phyloP scores from a whole-genome alignment of 208 protist genomes.

The Trypanosoma brucei region DNA sequence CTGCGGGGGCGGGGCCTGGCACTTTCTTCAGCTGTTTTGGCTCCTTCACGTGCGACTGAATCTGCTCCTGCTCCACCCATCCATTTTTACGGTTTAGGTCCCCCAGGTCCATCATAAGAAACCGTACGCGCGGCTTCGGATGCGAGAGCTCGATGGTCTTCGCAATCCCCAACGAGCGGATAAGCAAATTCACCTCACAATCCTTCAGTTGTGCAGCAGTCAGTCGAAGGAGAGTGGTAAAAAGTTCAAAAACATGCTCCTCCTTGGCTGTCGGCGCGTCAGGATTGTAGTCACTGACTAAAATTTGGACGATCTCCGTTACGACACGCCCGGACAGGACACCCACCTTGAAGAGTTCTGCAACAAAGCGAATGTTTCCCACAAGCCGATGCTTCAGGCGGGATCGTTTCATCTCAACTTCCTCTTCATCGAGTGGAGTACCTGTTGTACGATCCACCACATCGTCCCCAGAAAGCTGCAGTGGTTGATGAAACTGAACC shows the following conservation, averaged over 20 bases:
- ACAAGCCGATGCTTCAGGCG: conserved; percentile 72
- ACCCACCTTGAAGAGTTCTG: conserved; percentile 73
- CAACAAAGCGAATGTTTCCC: conserved; percentile 84
- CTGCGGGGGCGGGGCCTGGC: neutral
- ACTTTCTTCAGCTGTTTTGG: neutral
- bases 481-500: conserved; percentile 58
- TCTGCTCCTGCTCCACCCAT: conserved; percentile 37
- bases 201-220: conserved; percentile 37
- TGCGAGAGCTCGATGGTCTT: conserved; percentile 59
- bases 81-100: conserved; percentile 47
- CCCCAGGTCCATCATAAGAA: conserved; percentile 79
- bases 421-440: conserved; percentile 51
- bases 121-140: conserved; percentile 58
- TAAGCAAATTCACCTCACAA: conserved; percentile 30
- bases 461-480: conserved; percentile 66
- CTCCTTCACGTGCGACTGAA: conserved; percentile 18
- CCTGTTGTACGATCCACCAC: conserved; percentile 67
- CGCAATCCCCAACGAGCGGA: conserved; percentile 50
- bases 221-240: conserved; percentile 57
- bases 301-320: conserved; percentile 52
- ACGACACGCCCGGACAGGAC: conserved; percentile 63
- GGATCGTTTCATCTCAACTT: conserved; percentile 59
- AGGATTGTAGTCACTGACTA: conserved; percentile 56
- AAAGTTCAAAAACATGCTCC: conserved; percentile 78
- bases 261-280: conserved; percentile 38